Conservation (phyloP, 2,329 filamentous ascomycete species). For the Epichloe aotearoae region DNA sequence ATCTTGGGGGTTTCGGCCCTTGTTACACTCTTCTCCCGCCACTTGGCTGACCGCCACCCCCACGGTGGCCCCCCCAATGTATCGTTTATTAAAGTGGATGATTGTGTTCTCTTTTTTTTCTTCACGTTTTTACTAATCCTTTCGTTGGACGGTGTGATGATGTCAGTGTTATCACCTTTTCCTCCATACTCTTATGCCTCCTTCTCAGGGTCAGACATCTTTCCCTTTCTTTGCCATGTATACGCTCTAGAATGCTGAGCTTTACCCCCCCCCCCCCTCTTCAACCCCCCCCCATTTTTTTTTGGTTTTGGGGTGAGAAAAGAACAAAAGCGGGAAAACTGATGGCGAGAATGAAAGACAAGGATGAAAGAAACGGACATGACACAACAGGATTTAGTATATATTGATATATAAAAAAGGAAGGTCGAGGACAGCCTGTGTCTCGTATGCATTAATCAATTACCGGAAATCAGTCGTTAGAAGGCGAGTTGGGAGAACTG, state of each 20-base stretch:
- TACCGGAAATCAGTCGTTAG: constrained; percentile 24
- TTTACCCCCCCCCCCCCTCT: background rate
- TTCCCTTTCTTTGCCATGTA: background rate
- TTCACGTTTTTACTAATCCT: too few relatives aligned
- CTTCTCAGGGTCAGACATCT: background rate
- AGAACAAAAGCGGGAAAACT: background rate
- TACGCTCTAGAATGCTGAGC: constrained; percentile 2
- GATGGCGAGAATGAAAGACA: background rate
- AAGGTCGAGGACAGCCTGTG: constrained; percentile 17
- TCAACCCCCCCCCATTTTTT: background rate
- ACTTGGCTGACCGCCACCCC: too few relatives aligned
- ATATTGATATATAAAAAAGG: constrained; percentile 12
- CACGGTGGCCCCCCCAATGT: too few relatives aligned
- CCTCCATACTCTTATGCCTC: background rate
- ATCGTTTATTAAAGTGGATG: too few relatives aligned
- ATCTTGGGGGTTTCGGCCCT: too few relatives aligned
- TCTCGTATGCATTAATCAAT: constrained; percentile 21
- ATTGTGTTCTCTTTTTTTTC: too few relatives aligned
- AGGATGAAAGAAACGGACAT: background rate
- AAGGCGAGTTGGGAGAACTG: constrained; percentile 31
- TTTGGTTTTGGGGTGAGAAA: background rate
- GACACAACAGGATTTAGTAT: background rate
- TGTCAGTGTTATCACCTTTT: too few relatives aligned
- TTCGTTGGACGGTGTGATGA: too few relatives aligned
- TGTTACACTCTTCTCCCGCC: too few relatives aligned